Evolutionary conservation across 352 stramenopile species (phyloP).

Genomic region (Phytophthora boehmeriae): DNA sequence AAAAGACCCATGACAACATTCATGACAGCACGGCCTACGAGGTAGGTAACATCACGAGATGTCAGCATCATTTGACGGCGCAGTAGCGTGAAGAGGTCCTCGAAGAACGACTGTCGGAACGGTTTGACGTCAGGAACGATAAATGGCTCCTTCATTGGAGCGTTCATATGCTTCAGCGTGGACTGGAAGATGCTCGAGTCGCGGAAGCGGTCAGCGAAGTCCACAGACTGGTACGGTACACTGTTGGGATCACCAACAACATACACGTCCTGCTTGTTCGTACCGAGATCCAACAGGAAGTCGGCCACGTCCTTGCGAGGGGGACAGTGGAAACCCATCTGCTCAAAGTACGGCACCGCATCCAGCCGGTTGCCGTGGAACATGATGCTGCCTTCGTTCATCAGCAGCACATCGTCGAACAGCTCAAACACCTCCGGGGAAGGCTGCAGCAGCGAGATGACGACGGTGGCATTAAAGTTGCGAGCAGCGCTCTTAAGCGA

Average conservation of each 20-base stretch:
- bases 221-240: conserved; percentile 15
- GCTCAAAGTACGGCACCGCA: conserved; percentile 54
- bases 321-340: conserved; percentile 50
- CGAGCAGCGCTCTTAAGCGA: conserved; percentile 58
- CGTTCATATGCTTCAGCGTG: conserved; percentile 38
- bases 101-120: conserved; percentile 47
- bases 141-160: conserved; percentile 28
- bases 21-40: conserved; percentile 51
- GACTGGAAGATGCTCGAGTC: conserved; percentile 47
- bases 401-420: conserved; percentile 59
- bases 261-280: conserved; percentile 14
- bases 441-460: conserved; percentile 51
- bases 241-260: not conserved
- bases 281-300: conserved; percentile 24
- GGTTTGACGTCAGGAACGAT: conserved; percentile 14
- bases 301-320: conserved; percentile 28
- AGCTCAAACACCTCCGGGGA: conserved; percentile 59
- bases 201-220: conserved; percentile 48
- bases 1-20: conserved; percentile 57
- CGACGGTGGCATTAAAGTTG: conserved; percentile 53
- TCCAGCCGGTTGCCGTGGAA: conserved; percentile 55
- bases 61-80: conserved; percentile 69
- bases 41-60: conserved; percentile 47
- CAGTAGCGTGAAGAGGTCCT: conserved; percentile 43
- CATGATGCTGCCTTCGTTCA: conserved; percentile 59